A percentile compares a stretch with the other conserved stretches of the same genome.
phyloP scores from a whole-genome alignment of 1,139 yeast species.

The Scheffersomyces insectosa region DNA sequence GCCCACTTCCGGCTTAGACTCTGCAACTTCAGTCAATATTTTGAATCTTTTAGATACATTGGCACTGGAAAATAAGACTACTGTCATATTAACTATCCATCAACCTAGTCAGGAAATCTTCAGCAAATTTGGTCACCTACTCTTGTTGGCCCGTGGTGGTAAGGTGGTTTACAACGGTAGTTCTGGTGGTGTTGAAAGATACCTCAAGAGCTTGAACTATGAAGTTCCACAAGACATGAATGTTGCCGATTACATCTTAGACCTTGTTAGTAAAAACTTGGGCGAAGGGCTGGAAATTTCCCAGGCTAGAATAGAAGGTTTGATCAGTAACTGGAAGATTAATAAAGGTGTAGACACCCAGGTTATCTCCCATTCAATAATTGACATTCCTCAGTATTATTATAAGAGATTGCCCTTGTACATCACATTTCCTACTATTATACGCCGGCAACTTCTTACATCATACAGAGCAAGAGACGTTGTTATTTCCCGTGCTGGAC shows the following conservation, averaged over 20 bases:
- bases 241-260: conserved; percentile 21
- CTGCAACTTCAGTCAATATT: conserved; percentile 21
- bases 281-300: conserved; percentile 12
- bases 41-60: conserved; percentile 16
- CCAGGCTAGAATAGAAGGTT: conserved; percentile 12
- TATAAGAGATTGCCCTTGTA: conserved; percentile 21
- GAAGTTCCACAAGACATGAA: conserved; percentile 13
- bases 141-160: conserved; percentile 25
- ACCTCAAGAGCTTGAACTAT: conserved; percentile 15
- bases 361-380: not conserved
- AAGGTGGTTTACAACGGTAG: conserved; percentile 21
- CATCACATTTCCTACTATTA: conserved; percentile 15
- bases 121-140: conserved; percentile 19
- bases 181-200: conserved; percentile 9
- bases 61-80: conserved; percentile 18
- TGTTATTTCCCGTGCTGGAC: conserved; percentile 19
- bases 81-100: conserved; percentile 24
- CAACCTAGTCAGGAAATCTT: conserved; percentile 27
- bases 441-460: conserved; percentile 17
- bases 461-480: conserved; percentile 20
- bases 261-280: conserved; percentile 15
- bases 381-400: conserved; percentile 22
- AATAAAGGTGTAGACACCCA: not conserved
- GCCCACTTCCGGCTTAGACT: conserved; percentile 28
- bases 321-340: conserved; percentile 15